phyloP scores from a whole-genome alignment of 202 grass and related monocot genomes.

The Bolboschoenoplectus hybrid region DNA sequence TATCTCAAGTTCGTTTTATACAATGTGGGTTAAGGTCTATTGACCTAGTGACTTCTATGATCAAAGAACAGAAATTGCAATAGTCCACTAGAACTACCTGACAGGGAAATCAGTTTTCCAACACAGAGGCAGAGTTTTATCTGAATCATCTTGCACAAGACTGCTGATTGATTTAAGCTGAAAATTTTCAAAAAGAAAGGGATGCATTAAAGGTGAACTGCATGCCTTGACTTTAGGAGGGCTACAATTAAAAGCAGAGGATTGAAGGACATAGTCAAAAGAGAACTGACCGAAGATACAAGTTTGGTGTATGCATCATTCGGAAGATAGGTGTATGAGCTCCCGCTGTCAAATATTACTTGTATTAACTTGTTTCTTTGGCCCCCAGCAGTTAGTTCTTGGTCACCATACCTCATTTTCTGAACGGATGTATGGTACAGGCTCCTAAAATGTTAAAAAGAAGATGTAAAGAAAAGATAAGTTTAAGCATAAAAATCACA shows the following conservation, averaged over 20 bases:
- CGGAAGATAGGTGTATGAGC: constrained; percentile 81
- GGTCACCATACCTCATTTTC: constrained; percentile 57
- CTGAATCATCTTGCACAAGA: constrained; percentile 73
- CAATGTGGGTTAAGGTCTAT: not conserved
- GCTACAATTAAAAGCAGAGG: not conserved
- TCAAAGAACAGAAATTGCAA: not conserved
- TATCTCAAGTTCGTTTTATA: constrained; percentile 1
- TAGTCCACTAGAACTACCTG: constrained; percentile 52
- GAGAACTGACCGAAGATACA: constrained; percentile 60
- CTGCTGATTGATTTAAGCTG: constrained; percentile 57
- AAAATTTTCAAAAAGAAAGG: constrained; percentile 29
- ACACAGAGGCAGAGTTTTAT: constrained; percentile 76
- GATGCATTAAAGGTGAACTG: constrained; percentile 33
- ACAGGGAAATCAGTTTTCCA: constrained; percentile 72
- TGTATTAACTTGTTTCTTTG: constrained; percentile 57
- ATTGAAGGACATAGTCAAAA: constrained; percentile 31
- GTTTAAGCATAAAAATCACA: not conserved
- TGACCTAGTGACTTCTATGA: not conserved
- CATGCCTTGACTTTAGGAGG: constrained; percentile 12
- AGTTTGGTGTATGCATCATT: constrained; percentile 56
- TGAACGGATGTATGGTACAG: constrained; percentile 55
- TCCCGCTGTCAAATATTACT: constrained; percentile 81
- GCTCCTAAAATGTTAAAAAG: constrained; percentile 48
- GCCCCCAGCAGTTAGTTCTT: constrained; percentile 45
- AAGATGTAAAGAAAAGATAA: constrained; percentile 16